Conservation (phyloP, 306 rosid species). For the Acacia confusa region DNA sequence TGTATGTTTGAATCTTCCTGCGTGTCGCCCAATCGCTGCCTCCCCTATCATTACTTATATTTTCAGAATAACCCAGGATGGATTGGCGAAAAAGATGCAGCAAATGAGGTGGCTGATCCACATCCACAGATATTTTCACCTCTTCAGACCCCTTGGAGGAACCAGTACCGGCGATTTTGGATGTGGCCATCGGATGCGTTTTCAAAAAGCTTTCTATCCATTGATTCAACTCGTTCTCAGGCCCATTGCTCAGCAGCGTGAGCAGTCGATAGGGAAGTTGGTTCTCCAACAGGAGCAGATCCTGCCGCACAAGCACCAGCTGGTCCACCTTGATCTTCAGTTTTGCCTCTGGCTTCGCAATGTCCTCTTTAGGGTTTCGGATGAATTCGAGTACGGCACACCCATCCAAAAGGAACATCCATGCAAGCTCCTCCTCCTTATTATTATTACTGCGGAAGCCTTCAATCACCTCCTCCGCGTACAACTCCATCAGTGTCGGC, state of each 20-base stretch:
- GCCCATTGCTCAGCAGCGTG: not conserved
- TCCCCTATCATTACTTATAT: not conserved
- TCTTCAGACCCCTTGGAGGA: not conserved
- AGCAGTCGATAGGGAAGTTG: slow-evolving; percentile 16
- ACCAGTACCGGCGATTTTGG: too few species aligned
- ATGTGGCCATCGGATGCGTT: not conserved
- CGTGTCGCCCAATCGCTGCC: too few species aligned
- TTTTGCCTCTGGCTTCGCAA: not conserved
- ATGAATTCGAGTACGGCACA: slow-evolving; percentile 20
- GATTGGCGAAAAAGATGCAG: not conserved
- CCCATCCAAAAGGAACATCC: slow-evolving; percentile 29
- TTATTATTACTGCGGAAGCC: not conserved
- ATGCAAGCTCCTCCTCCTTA: not conserved
- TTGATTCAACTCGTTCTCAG: not conserved
- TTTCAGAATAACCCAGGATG: not conserved
- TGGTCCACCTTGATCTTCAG: not conserved
- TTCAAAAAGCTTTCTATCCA: not conserved
- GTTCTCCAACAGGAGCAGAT: slow-evolving; percentile 25
- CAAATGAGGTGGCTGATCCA: not conserved
- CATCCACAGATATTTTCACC: not conserved
- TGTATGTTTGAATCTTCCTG: not conserved
- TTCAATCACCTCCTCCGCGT: not conserved
- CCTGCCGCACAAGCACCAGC: not conserved
- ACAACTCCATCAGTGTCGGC: not conserved
- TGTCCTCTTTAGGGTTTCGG: not conserved